Evolutionary conservation across 331 rosid genomes (phyloP).

Genomic region (Ulmus americana): DNA sequence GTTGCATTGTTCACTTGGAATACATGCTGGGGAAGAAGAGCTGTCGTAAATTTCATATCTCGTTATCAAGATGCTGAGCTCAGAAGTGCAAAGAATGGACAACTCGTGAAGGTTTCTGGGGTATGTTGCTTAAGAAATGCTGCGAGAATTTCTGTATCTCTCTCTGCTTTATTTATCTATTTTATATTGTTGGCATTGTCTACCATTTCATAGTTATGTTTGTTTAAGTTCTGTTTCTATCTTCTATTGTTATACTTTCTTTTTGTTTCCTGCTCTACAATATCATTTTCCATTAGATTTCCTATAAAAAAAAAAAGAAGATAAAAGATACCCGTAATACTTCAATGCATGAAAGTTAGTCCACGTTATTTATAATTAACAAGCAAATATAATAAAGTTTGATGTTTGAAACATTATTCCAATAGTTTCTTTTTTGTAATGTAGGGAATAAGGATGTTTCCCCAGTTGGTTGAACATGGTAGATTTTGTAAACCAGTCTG

Average conservation of each 20-base stretch:
- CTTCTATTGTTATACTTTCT: not conserved
- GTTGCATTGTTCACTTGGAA: constrained; percentile 87
- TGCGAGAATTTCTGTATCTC: not conserved
- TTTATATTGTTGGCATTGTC: not conserved
- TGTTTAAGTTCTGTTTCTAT: not conserved
- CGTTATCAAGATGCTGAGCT: constrained; percentile 91
- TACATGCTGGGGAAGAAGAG: constrained; percentile 76
- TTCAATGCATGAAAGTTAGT: too few relatives aligned
- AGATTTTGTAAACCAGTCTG: too few relatives aligned
- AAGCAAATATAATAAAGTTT: too few relatives aligned
- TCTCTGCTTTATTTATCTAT: not conserved
- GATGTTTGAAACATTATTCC: too few relatives aligned
- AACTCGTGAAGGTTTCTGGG: constrained; percentile 97
- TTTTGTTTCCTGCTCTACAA: too few relatives aligned
- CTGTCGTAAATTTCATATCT: constrained; percentile 70
- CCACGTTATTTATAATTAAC: too few relatives aligned
- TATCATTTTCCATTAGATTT: too few relatives aligned
- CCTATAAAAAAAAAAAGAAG: too few relatives aligned
- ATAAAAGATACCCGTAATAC: too few relatives aligned
- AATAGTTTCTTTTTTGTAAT: too few relatives aligned
- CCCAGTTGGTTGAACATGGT: too few relatives aligned
- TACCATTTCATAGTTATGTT: not conserved
- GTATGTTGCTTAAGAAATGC: constrained; percentile 46
- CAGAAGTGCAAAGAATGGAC: constrained; percentile 95
- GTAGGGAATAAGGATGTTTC: too few relatives aligned